Base-by-base conservation (phyloP, 306 rosid species). In the Styphnolobium japonicum region DNA sequence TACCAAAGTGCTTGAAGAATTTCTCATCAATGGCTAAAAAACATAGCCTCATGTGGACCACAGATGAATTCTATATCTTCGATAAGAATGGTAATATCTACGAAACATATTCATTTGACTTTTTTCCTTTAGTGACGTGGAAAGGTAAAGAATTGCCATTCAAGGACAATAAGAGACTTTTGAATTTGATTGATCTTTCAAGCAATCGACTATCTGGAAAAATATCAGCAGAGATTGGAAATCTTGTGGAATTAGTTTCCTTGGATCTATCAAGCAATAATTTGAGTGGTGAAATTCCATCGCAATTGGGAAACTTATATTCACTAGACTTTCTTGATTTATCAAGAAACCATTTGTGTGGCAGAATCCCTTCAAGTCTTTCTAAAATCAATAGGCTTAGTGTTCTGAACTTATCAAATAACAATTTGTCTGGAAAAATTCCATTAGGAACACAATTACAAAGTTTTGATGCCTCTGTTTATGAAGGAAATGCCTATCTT, bases 361-460 rank as follows among this genome's bases (percentile, higher is more conserved):
- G 82, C 3, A 21, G 16, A 15, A 78, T 78, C 16, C 76, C 76
- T 10, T 27, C 49, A 40, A 67, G 58, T 53, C 40, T 78, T 36
- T 39, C 68, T 29, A 23, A 23, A 4, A 34, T 78, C 21, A 55
- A 53, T 25, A 9, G 5, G 0, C 21, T 78, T 0, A 27, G 10
- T 18, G 10, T 3, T 4, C 55, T 78, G 45, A 11, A 78, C 55
- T 78, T 11, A 3, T 43, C 51, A 43, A 3, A 43, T 16, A 43
- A 43, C 5, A 3, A 12, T 3, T 5, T 43, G 21, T 36, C 15
- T 0, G 75, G 68, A 23, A 22, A 23, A 53, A 78, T 78, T 15
- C 82, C 82, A 15, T 2, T 34, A 15, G n/a, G 49, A 19, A 56
- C 65, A 27, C 82, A 78, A 15, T 5, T 69, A 15, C 46, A 69